Evolutionary conservation across 1,284 basidiomycete species (phyloP), one percentile per base, ranked within the genome.

Genomic region (Cryptococcus sp.): DNA sequence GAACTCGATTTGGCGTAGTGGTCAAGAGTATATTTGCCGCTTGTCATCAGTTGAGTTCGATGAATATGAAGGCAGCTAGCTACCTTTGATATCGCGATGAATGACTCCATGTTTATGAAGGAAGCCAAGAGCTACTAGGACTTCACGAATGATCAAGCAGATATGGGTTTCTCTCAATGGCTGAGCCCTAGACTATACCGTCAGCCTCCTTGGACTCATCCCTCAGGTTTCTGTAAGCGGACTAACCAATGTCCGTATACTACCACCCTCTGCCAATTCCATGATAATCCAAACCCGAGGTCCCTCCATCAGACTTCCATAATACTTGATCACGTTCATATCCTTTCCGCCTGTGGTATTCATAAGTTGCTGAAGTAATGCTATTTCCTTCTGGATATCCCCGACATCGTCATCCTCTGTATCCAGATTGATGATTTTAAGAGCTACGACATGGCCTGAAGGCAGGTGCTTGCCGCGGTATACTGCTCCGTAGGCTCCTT

Each of bases 371-470:
- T 88, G 87, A 28, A 98, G 80, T 45, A 98, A 83, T 7, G 91
- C 85, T 19, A 98, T 91, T 76, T 98, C 96, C 58, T 88, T 86
- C 75, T 98, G 94, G 52, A 98, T 98, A 74, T 96, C 94, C 44
- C 81, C 87, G 22, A 98, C 92, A 73, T 99, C 96, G 74, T 97
- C 93, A 71, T 93, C 92, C 49, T 89, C 85, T 16, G 89, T 96
- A 76, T 98, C 96, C 57, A 98, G 85, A 72, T 98, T 91, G 78
- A 98, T 97, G 70, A 98, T 94, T 78, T 98, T 97, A 76, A 97
- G 85, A 14, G 91, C 93, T 16, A 97, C 90, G 46, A 91, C 81
- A 49, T 90, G 87, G 16, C 89, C 87, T 0, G 88, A 85, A 1
- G 85, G 81, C 42, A 88, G 80, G 62, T 96, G 88, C 52, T 85